These are phyloP conservation scores for Cytospora schulzeri DNA, from an alignment of 2,329 filamentous ascomycete species.

Conservation along the genomic window DNA sequence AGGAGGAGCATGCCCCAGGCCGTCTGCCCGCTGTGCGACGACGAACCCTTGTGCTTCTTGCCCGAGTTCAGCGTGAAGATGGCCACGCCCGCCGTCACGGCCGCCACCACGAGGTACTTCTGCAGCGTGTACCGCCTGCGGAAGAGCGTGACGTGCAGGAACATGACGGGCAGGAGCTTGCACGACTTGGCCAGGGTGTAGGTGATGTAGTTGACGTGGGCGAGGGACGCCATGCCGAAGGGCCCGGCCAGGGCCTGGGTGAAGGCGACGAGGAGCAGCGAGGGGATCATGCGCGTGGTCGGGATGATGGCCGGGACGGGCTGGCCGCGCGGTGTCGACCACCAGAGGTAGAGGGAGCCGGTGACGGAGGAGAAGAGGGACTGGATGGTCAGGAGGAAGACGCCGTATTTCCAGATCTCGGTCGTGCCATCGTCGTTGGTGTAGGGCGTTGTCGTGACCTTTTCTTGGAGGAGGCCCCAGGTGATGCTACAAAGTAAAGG, in stretches of 20 bases:
- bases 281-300: constrained; percentile 69
- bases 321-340: constrained; percentile 58
- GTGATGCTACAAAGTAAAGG: constrained; percentile 66
- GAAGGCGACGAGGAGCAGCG: constrained; percentile 81
- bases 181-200: constrained; percentile 97
- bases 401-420: constrained; percentile 87
- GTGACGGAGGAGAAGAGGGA: constrained; percentile 83
- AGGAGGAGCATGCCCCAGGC: constrained; percentile 82
- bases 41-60: constrained; percentile 49
- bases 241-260: constrained; percentile 90
- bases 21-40: constrained; percentile 53
- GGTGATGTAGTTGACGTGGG: constrained; percentile 96
- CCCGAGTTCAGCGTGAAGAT: constrained; percentile 86
- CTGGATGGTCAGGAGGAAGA: constrained; percentile 96
- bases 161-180: constrained; percentile 99
- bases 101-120: constrained; percentile 91
- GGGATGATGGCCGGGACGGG: constrained; percentile 73
- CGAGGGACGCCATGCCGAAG: constrained; percentile 89
- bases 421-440: constrained; percentile 59
- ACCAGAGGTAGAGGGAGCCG: constrained; percentile 77
- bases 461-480: constrained; percentile 96
- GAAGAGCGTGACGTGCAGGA: constrained; percentile 91
- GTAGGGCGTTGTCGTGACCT: constrained; percentile 91
- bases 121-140: constrained; percentile 86
- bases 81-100: constrained; percentile 89